phyloP scores from a whole-genome alignment of 305 asterid genomes.

The Stenogyne calaminthoides region DNA sequence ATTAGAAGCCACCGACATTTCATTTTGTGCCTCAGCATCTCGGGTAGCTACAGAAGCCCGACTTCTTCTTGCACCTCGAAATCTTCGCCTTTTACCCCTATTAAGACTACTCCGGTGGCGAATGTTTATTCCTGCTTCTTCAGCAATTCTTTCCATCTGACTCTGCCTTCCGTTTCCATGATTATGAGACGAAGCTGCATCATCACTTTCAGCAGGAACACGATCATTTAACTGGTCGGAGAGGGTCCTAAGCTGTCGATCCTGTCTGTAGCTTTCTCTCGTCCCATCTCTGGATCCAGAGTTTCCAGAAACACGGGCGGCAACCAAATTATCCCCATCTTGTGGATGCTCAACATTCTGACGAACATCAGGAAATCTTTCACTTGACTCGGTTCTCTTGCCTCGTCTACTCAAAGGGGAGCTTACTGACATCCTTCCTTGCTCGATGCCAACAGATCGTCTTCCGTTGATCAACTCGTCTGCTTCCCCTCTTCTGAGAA shows the following conservation, averaged over 20 bases:
- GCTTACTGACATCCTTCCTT: conserved; percentile 45
- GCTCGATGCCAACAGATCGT: conserved; percentile 59
- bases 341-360: conserved; percentile 34
- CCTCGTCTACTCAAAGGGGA: conserved; percentile 58
- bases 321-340: conserved; percentile 37
- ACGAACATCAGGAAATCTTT: conserved; percentile 42
- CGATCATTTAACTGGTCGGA: conserved; percentile 59
- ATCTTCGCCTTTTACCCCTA: conserved; percentile 71
- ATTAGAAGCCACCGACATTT: conserved; percentile 92
- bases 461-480: conserved; percentile 60
- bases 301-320: conserved; percentile 46
- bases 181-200: conserved; percentile 61
- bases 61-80: conserved; percentile 70
- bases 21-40: conserved; percentile 60
- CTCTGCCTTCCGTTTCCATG: conserved; percentile 42
- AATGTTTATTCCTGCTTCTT: conserved; percentile 42
- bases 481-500: conserved; percentile 48
- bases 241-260: conserved; percentile 53
- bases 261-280: conserved; percentile 44
- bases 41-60: conserved; percentile 52
- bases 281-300: conserved; percentile 49
- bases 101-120: conserved; percentile 46
- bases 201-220: conserved; percentile 60
- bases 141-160: conserved; percentile 39
- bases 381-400: conserved; percentile 48